Base-by-base conservation (phyloP, 257 asterid species). In the Nicotiana tabacum region DNA sequence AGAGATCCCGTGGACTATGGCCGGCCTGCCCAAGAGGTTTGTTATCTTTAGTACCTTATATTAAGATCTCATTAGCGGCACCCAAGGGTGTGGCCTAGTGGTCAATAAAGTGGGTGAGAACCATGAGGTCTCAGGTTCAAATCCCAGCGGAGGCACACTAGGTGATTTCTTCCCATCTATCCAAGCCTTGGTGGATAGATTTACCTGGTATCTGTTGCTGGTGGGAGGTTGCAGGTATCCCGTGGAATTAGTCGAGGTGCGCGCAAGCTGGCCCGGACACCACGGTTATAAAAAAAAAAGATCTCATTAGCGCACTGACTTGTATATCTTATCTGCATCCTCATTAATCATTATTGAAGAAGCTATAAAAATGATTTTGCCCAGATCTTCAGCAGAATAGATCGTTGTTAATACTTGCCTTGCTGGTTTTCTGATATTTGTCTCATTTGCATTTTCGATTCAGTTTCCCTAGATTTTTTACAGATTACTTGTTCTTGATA, bases 1-100 rank as follows among this genome's bases (percentile, higher is more conserved):
- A 88, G 99, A 88, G 99, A 96, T 89, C 99, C 98, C 0, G 99
- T 96, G 16, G 99, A 96, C 86, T 96, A 96, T 77, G 97, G 95
- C 32, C 97, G 99, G 66, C 95, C 98, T 78, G 88, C 98, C 77
- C 95, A 86, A 78, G 99, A 96, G 98, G 99, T 96, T 91, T 43
- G 37, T 53, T 46, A 53, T 66, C 80, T 37, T 51, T 51, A 10
- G 1, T 48, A 5, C 48, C 48, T 48, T 24, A 13, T 24, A 15
- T 76, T 51, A 4, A 76, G 48, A 76, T 29, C 46, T 29, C 10
- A 48, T 76, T 51, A 76, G 48, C 27, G 51, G 21, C 21, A 21
- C 21, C 21, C 21, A 21, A 21, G 21, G 21, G 21, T 21, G 21
- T 21, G 21, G 21, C 21, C 21, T 21, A 21, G 21, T 21, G 21